Evolutionary conservation across 352 stramenopile genomes (phyloP), one percentile per base, ranked within the genome.

Genomic region (Proteromonas lacertae): DNA sequence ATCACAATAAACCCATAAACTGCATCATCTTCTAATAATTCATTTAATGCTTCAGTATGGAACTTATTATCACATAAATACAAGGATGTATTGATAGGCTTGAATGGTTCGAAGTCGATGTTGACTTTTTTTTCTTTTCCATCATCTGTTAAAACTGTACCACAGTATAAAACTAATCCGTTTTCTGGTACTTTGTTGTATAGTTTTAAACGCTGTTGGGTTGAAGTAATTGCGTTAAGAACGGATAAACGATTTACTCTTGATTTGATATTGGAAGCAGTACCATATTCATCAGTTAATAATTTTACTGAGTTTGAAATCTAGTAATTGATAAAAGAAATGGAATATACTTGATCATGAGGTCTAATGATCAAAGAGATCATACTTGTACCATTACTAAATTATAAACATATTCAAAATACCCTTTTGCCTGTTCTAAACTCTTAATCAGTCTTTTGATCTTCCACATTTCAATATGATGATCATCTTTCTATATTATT

Each of bases 61-160:
- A 98, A 96, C 51, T 96, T 95, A 68, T 96, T 96, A 62, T 98
- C 87, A 55, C 87, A 98, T 48, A 96, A 77, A 59, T 98, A 98
- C 12, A 98, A 62, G 38, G 81, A 95, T 43, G 87, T 98, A 58
- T 98, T 98, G 64, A 98, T 98, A 19, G 82, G 73, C 53, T 92
- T 92, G 65, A 96, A 96, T 18, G 86, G 86, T 50, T 96, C 83
- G 57, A 98, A 96, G 55, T 96, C 87, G 49, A 96, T 92, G 56
- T 91, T 94, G 16, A 96, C 79, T 47, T 84, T 78, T 53, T 92
- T 91, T 48, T 98, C 83, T 53, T 96, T 96, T 42, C 84, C 84
- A 43, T 96, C 84, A 51, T 96, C 84, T 31, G 83, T 96, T 33
- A 96, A 66, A 50, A 96, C 88, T 18, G 82, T 96, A 35, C 87